phyloP scores from a whole-genome alignment of 2,329 filamentous ascomycete species.

The Rutstroemia sp. region DNA sequence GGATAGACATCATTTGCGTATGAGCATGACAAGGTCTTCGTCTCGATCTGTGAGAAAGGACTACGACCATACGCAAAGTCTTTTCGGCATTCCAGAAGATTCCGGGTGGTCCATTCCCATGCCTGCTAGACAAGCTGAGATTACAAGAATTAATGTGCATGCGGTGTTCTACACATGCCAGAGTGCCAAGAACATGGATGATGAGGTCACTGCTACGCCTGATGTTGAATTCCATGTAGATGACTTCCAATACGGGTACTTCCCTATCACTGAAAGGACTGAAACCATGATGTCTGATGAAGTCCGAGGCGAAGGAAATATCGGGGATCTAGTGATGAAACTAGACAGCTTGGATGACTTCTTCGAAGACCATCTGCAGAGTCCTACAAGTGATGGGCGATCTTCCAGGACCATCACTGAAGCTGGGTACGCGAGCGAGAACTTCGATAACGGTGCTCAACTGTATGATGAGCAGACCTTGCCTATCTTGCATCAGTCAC shows the following conservation, averaged over 20 bases:
- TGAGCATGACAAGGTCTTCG: conserved; percentile 93
- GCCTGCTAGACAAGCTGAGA: conserved; percentile 80
- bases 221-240: conserved; percentile 89
- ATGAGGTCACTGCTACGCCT: conserved; percentile 62
- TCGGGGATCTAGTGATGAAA: conserved; percentile 76
- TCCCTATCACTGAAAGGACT: conserved; percentile 56
- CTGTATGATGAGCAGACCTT: conserved; percentile 90
- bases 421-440: conserved; percentile 56
- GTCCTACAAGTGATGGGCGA: conserved; percentile 50
- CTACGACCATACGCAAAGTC: conserved; percentile 85
- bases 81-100: conserved; percentile 94
- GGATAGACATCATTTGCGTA: conserved; percentile 88
- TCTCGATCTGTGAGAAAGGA: conserved; percentile 85
- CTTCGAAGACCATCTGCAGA: conserved; percentile 59
- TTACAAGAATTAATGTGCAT: conserved; percentile 86
- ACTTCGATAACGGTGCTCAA: conserved; percentile 62
- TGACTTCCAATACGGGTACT: conserved; percentile 62
- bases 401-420: conserved; percentile 58
- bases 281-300: conserved; percentile 88
- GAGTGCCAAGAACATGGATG: conserved; percentile 49
- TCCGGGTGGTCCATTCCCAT: conserved; percentile 95
- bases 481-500: conserved; percentile 80
- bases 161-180: conserved; percentile 94
- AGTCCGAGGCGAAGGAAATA: conserved; percentile 57
- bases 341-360: conserved; percentile 76